A percentile compares a stretch with the other conserved stretches of the same genome.
phyloP scores from a whole-genome alignment of 2,329 filamentous ascomycete genomes.

The Xylariaceae sp. region DNA sequence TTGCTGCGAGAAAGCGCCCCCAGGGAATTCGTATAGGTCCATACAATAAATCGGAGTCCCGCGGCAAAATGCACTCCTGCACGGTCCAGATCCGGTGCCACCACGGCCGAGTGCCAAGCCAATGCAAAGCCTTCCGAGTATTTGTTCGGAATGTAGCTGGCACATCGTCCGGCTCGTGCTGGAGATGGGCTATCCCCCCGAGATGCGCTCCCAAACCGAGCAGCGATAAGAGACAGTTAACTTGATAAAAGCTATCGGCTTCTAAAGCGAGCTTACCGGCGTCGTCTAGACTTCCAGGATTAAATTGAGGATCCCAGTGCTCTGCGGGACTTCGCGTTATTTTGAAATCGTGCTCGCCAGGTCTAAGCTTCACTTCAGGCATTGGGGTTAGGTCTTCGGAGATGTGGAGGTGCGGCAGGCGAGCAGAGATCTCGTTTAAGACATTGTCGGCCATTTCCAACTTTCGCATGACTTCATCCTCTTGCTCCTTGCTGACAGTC shows the following conservation, averaged over 20 bases:
- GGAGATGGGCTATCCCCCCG: slow-evolving; percentile 5
- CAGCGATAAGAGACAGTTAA: slow-evolving; percentile 3
- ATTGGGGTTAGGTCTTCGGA: background rate
- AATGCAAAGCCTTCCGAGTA: slow-evolving; percentile 15
- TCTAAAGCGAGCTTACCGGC: slow-evolving; percentile 10
- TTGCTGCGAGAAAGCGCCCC: slow-evolving; percentile 12
- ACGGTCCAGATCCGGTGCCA: slow-evolving; percentile 21
- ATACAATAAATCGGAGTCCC: slow-evolving; percentile 13
- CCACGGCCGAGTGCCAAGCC: slow-evolving; percentile 20
- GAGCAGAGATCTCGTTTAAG: slow-evolving; percentile 2
- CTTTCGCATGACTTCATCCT: background rate
- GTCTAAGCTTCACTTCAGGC: background rate
- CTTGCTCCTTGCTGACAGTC: slow-evolving; percentile 1
- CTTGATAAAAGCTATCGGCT: slow-evolving; percentile 17
- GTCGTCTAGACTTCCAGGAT: background rate
- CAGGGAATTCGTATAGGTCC: slow-evolving; percentile 12
- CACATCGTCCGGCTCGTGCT: slow-evolving; percentile 9
- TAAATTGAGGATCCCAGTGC: slow-evolving; percentile 11
- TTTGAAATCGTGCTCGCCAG: slow-evolving; percentile 7
- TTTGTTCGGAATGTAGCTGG: slow-evolving; percentile 17
- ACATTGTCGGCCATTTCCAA: background rate
- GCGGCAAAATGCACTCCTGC: slow-evolving; percentile 20
- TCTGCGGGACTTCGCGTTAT: slow-evolving; percentile 10
- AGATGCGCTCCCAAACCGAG: slow-evolving; percentile 16
- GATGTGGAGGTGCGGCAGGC: background rate